Conservation (phyloP, 257 asterid species). For the Cordia subcordata region DNA sequence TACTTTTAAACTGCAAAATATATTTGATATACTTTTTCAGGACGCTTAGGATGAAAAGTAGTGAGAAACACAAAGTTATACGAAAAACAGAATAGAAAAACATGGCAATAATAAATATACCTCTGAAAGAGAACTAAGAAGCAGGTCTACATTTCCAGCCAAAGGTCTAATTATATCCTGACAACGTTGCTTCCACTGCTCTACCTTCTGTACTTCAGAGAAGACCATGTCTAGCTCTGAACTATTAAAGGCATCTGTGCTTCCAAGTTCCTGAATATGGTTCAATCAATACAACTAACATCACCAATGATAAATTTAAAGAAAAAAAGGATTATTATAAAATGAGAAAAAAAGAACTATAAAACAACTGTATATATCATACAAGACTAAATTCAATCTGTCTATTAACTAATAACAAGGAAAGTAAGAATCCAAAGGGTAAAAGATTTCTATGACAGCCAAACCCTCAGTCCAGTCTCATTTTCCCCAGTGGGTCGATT, state of each 20-base stretch:
- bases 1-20: constrained; percentile 45
- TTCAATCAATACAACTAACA: constrained; percentile 9
- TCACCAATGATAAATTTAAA: constrained; percentile 5
- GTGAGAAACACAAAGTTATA: background rate
- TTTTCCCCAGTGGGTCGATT: too few species aligned
- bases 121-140: constrained; percentile 50
- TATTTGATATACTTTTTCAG: constrained; percentile 7
- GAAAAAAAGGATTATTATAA: constrained; percentile 6
- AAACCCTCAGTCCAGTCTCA: too few species aligned
- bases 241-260: constrained; percentile 61
- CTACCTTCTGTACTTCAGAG: constrained; percentile 51
- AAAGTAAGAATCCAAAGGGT: too few species aligned
- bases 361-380: background rate
- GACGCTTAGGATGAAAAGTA: constrained; percentile 11
- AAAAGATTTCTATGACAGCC: too few species aligned
- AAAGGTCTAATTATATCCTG: constrained; percentile 43
- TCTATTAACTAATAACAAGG: too few species aligned
- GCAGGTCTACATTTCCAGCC: constrained; percentile 30
- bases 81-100: constrained; percentile 9
- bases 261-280: constrained; percentile 62
- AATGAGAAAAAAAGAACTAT: constrained; percentile 5
- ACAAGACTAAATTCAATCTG: too few species aligned
- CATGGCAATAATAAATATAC: constrained; percentile 25
- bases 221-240: constrained; percentile 61
- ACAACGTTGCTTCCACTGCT: constrained; percentile 58